Conservation (phyloP, 192 early-diverging fungal species). For the Funneliformis mosseae region DNA sequence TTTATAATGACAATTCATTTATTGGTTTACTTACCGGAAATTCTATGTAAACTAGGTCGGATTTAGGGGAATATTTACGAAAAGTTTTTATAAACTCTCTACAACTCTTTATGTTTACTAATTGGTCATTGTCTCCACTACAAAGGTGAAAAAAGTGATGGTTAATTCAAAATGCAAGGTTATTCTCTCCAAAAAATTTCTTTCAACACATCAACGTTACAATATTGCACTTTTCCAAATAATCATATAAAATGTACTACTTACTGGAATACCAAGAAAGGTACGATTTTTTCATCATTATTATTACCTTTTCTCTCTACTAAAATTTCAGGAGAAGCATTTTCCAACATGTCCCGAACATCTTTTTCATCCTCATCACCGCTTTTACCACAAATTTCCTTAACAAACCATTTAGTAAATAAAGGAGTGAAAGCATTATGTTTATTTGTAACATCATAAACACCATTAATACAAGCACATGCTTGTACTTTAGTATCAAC, state of each 20-base stretch:
- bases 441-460: conserved; percentile 50
- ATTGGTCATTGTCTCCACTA: conserved; percentile 42
- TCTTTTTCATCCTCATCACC: conserved; percentile 44
- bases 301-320: background rate
- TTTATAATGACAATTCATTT: too few relatives aligned
- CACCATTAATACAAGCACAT: conserved; percentile 51
- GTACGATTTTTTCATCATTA: conserved; percentile 30
- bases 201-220: background rate
- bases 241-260: background rate
- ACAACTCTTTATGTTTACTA: conserved; percentile 36
- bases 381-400: conserved; percentile 33
- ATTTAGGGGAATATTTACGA: conserved; percentile 30
- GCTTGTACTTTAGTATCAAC: conserved; percentile 60
- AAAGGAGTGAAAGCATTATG: background rate
- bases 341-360: conserved; percentile 42
- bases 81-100: conserved; percentile 41
- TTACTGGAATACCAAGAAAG: conserved; percentile 47
- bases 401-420: background rate
- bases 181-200: background rate
- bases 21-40: background rate
- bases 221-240: background rate
- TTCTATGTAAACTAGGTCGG: background rate
- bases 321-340: conserved; percentile 36
- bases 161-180: background rate
- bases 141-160: background rate